Evolutionary conservation across 768 basidiomycete genomes (phyloP), one percentile per base, ranked within the genome.

Genomic region (Cystofilobasidium capitatum): DNA sequence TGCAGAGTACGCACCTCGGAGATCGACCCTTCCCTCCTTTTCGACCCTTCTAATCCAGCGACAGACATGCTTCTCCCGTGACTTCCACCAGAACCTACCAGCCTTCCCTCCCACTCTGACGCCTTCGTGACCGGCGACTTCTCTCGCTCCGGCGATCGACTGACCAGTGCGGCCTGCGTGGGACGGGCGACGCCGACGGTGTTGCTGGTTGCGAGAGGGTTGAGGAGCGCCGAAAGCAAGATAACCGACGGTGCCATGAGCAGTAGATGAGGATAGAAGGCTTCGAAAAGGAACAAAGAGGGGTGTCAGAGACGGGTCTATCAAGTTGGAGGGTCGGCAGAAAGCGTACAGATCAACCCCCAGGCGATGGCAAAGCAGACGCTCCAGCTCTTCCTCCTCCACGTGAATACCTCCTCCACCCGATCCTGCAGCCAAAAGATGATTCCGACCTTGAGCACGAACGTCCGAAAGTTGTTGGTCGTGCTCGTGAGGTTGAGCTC

Each of bases 401-500:
- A 69, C 36, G 57, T 64, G 58, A 69, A 44, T 13, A 69, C 55
- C 31, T 69, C 62, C 40, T 69, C 68, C 26, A 69, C 35, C 1
- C 37, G 63, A n/a, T 69, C 68, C 51, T 69, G 68, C 29, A 64
- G 13, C 13, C 45, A 36, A 47, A 69, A 69, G 35, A 69, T 44
- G 55, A 62, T 59, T 17, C 68, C 68, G n/a, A 66, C 58, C 26
- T 68, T 68, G 51, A 68, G 61, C 22, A 68, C 66, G 24, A 68
- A 68, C 24, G 62, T 68, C 47, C 68, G 57, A 26, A 69, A 69
- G 63, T 69, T 69, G 24, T 59, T 45, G 20, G 68, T 69, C 24
- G 68, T 64, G 17, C 45, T 69, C 29, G 68, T 69, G 44, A 69
- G 39, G 36, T 69, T 69, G 45, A 69, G 58, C 45, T 69, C 68